Evolutionary conservation across 148 eudicot genomes (phyloP).

Genomic region (Heliamphora exappendiculata): DNA sequence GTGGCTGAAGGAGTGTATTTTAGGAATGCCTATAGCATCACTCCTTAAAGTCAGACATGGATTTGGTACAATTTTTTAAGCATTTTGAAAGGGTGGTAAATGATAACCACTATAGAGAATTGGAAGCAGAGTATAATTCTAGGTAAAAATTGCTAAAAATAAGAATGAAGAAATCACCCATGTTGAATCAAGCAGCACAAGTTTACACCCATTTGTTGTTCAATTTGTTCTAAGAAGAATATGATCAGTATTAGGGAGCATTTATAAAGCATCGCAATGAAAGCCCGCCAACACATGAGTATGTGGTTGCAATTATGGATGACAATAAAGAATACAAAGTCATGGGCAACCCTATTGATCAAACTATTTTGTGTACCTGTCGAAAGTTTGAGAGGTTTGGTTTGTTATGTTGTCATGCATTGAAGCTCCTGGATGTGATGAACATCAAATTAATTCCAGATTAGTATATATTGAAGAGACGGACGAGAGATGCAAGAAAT

Average conservation of each 20-base stretch:
- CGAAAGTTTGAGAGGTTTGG: background rate
- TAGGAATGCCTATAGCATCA: too few species aligned
- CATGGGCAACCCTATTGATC: too few species aligned
- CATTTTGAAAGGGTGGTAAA: too few species aligned
- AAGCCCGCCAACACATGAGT: background rate
- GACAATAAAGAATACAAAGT: too few species aligned
- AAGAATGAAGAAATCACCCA: slow-evolving; percentile 8
- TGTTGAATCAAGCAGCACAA: slow-evolving; percentile 19
- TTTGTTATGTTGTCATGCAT: background rate
- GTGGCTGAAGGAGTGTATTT: too few species aligned
- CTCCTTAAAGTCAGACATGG: slow-evolving; percentile 1
- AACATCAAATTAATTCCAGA: background rate
- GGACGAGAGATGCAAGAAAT: background rate
- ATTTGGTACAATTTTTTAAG: slow-evolving; percentile 4
- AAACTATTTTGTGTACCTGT: background rate
- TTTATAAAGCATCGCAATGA: background rate
- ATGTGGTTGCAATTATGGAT: too few species aligned
- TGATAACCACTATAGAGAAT: slow-evolving; percentile 17
- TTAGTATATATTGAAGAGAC: background rate
- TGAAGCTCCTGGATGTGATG: background rate
- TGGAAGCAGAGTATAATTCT: slow-evolving; percentile 16
- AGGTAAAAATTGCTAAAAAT: slow-evolving; percentile 12
- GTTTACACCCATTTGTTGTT: slow-evolving; percentile 14
- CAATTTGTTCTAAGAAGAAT: slow-evolving; percentile 15
- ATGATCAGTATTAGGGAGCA: background rate